These are phyloP conservation scores for Aphanomyces astaci DNA, from an alignment of 352 stramenopile genomes.

Conservation along the genomic window DNA sequence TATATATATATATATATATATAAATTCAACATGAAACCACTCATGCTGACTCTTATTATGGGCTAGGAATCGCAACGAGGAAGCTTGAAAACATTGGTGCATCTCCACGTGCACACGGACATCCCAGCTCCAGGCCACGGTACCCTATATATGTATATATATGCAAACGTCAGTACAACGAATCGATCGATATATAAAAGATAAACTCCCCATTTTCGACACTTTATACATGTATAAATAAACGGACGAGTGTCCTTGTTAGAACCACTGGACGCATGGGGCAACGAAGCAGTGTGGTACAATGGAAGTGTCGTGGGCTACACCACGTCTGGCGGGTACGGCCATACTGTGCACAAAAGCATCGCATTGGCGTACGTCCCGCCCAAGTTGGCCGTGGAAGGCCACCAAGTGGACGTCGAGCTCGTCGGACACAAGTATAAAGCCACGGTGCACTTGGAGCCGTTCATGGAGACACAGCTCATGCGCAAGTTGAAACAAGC, in stretches of 20 bases:
- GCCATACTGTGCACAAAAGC: constrained; percentile 14
- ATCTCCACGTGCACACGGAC: constrained; percentile 14
- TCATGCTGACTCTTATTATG: too few relatives aligned
- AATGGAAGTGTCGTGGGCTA: constrained; percentile 21
- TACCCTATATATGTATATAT: neutral
- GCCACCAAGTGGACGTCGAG: constrained; percentile 12
- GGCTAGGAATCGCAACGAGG: neutral
- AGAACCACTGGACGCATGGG: constrained; percentile 17
- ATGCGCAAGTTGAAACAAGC: constrained; percentile 4
- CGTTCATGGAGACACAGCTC: constrained; percentile 23
- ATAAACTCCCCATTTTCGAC: too few relatives aligned
- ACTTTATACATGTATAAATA: too few relatives aligned
- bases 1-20: too few relatives aligned
- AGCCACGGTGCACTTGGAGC: constrained; percentile 5
- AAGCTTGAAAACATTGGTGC: neutral
- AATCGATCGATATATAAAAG: too few relatives aligned
- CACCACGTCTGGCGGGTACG: constrained; percentile 18
- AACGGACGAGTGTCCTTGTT: too few relatives aligned
- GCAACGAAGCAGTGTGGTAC: constrained; percentile 22
- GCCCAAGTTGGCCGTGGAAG: neutral
- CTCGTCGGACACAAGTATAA: constrained; percentile 15
- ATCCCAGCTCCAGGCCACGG: constrained; percentile 2
- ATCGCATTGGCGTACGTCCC: constrained; percentile 20
- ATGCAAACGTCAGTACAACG: too few relatives aligned
- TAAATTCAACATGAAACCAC: too few relatives aligned